Base-by-base conservation (phyloP, 176 grass and related monocot genomes). In the Avena sativa region DNA sequence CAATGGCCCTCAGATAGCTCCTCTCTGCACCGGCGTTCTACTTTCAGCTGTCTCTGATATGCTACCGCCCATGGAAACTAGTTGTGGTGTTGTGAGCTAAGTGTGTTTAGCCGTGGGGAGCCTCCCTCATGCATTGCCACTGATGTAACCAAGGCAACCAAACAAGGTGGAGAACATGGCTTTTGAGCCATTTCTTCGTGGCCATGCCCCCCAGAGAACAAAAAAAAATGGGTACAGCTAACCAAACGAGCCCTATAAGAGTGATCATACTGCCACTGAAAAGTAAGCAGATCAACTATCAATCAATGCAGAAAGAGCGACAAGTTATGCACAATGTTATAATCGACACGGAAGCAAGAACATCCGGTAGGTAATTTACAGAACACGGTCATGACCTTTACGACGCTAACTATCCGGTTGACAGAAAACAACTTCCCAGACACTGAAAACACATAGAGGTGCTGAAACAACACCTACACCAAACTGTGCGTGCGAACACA, bases 331-430 rank as follows among this genome's bases (percentile, higher is more conserved):
- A 71, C 26, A 86, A 71, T 3, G 4, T 55, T 1, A 57, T 40
- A 9, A 20, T 76, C 47, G 1, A 56, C 26, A 28, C 5, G n/a
- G 16, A 80, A 60, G 20, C 25, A 60, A 36, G 5, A n/a, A 4
- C 32, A 64, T 32, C 59, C 15, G 63, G 20, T 43, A 78, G 65
- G 58, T 83, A 13, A 70, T 78, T 77, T 90, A 83, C 84, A 79
- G 30, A 12, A 2, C 70, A 40, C 17, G 5, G 38, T 2, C 11
- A 28, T 9, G 38, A 25, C 11, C 16, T 30, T 5, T 8, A 40
- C 8, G 19, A 40, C 30, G 59, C 20, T 69, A 89, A 32, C 55
- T 51, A 84, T 53, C 43, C 44, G 61, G 20, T 43, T 67, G 23
- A 23, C 13, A 56, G 26, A 20, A 76, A 68, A 48, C n/a, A 67